These are phyloP conservation scores for Neolentinus lepideus DNA, from an alignment of 1,284 basidiomycete species.

Conservation along the genomic window DNA sequence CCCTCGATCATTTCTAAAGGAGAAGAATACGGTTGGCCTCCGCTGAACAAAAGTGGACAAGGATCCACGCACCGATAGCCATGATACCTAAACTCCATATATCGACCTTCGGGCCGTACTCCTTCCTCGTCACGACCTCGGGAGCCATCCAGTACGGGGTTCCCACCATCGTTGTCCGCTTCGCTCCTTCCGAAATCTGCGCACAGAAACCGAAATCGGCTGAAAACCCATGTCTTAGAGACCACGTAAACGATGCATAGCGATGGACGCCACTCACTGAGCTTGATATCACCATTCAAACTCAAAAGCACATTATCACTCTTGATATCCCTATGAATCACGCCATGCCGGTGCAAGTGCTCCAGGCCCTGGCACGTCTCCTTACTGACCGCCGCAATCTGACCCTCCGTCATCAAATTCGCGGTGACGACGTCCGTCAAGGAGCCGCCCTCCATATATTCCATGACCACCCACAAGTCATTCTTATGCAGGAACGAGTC, in stretches of 20 bases:
- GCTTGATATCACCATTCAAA: conserved; percentile 92
- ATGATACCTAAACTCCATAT: conserved; percentile 99
- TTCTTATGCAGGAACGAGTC: conserved; percentile 98
- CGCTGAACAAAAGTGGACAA: not conserved
- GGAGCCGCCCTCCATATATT: conserved; percentile 97
- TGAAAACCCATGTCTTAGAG: conserved; percentile 23
- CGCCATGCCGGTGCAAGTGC: conserved; percentile 50
- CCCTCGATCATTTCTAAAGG: conserved; percentile 95
- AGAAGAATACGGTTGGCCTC: conserved; percentile 8
- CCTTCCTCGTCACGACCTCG: conserved; percentile 96
- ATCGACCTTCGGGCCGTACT: conserved; percentile 98
- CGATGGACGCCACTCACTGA: conserved; percentile 59
- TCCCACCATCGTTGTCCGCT: conserved; percentile 99
- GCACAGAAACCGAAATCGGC: conserved; percentile 99
- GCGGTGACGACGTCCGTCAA: conserved; percentile 96
- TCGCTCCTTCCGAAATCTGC: conserved; percentile 90
- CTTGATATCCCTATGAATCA: conserved; percentile 80
- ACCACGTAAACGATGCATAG: conserved; percentile 1
- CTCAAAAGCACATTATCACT: conserved; percentile 93
- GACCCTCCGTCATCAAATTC: conserved; percentile 92
- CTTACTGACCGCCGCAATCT: conserved; percentile 90
- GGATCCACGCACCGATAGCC: conserved; percentile 74
- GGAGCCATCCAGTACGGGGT: conserved; percentile 99
- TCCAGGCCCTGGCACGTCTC: conserved; percentile 56
- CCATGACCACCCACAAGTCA: conserved; percentile 99